Base-by-base conservation (phyloP, 768 basidiomycete genomes). In the Naganishia kalamii region DNA sequence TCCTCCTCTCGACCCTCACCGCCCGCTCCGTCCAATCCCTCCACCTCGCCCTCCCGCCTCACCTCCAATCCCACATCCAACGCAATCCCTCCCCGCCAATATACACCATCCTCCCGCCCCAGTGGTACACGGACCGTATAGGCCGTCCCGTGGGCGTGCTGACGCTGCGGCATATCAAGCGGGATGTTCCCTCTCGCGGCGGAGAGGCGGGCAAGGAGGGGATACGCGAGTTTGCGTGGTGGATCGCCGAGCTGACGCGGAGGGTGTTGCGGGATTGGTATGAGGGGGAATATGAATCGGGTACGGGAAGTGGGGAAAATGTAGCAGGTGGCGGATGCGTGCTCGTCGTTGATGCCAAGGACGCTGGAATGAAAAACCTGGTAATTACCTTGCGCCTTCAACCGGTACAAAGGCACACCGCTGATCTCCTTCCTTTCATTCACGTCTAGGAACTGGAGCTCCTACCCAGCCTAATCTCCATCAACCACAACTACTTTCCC, bases 401-500 rank as follows among this genome's bases (percentile, higher is more conserved):
- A 54, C 8, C 27, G 19, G 11, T 44, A 30, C 19, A 7, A 37
- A 40, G 11, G 4, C 25, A 33, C 19, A 61, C 35, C 66, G 35
- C 57, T 33, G 19, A 37, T 40, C 1, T 1, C 2, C 40, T 33
- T 35, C 15, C 23, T 25, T 10, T 3, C 13, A 5, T 12, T 13
- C 47, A 4, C 1, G 2, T 4, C 0, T 23, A 78, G 77, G 75
- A 78, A 65, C 71, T 76, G 8, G 76, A 78, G 41, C 68, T 78
- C 0, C 64, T 76, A 1, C 76, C 77, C 3, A 72, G 72, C 15
- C 65, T 78, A 1, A 44, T 74, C 0, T 67, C 71, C 7, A 72
- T 77, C 12, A 70, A 71, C 10, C 75, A 75, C 48, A 71, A 74
- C 30, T 68, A 75, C 57, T 78, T 74, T 50, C 76, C 77, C 4